Evolutionary conservation across 2,329 filamentous ascomycete genomes (phyloP).

Genomic region (Talaromyces piceae): DNA sequence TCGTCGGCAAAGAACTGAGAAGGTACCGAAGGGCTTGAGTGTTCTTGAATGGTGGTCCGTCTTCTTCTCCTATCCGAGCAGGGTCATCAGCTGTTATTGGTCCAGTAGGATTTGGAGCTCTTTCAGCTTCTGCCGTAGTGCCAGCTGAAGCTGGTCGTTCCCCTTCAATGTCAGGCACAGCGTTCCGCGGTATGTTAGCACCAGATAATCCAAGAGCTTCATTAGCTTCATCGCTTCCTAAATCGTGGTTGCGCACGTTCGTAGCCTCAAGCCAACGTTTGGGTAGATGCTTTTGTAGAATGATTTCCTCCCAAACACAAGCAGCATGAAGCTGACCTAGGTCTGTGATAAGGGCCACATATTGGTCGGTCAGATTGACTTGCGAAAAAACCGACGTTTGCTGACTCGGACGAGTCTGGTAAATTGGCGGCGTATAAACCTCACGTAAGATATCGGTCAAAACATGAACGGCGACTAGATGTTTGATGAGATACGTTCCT

Average conservation of each 20-base stretch:
- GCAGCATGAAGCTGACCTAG: slow-evolving; percentile 72
- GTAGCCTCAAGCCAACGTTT: slow-evolving; percentile 46
- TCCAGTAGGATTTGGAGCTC: neutral
- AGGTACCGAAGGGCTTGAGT: slow-evolving; percentile 69
- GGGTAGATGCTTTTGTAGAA: slow-evolving; percentile 66
- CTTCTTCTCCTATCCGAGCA: slow-evolving; percentile 13
- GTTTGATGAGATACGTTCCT: slow-evolving; percentile 72
- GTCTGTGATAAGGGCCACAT: slow-evolving; percentile 63
- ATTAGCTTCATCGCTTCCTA: slow-evolving; percentile 36
- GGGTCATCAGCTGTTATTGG: slow-evolving; percentile 2
- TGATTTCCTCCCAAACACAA: slow-evolving; percentile 77
- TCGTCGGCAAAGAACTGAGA: slow-evolving; percentile 68
- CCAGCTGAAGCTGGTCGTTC: slow-evolving; percentile 12
- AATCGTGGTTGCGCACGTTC: slow-evolving; percentile 32
- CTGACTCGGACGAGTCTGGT: slow-evolving; percentile 55
- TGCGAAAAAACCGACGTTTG: slow-evolving; percentile 60
- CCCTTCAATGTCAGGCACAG: slow-evolving; percentile 17
- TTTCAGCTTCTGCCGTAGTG: neutral
- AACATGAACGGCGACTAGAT: slow-evolving; percentile 67
- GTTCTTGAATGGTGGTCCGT: slow-evolving; percentile 57
- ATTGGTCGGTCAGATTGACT: slow-evolving; percentile 80
- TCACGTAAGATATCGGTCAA: slow-evolving; percentile 68
- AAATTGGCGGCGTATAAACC: slow-evolving; percentile 60
- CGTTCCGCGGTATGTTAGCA: slow-evolving; percentile 16
- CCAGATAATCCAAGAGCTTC: slow-evolving; percentile 20